Evolutionary conservation across 495 filamentous ascomycete genomes (phyloP).

Genomic region (Penicillium atrosanguineum): DNA sequence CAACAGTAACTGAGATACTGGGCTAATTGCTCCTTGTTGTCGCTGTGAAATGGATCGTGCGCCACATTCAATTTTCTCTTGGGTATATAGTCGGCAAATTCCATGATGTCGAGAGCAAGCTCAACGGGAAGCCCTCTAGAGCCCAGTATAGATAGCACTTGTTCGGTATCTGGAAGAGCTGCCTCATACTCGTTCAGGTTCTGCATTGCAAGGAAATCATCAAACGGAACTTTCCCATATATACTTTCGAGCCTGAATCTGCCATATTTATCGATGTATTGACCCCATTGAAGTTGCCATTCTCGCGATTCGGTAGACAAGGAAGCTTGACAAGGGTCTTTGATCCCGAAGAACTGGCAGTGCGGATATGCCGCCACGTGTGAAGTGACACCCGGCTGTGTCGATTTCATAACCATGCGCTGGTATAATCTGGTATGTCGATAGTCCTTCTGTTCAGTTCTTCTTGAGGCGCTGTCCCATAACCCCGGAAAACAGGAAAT

Average conservation of each 20-base stretch:
- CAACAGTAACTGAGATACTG: constrained; percentile 20
- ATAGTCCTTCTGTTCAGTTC: constrained; percentile 14
- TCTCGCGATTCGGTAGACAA: not conserved
- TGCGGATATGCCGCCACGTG: constrained; percentile 2
- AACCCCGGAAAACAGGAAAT: constrained; percentile 15
- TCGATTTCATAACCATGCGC: not conserved
- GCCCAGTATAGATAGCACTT: constrained; percentile 1
- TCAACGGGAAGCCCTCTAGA: constrained; percentile 14
- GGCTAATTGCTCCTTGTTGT: constrained; percentile 9
- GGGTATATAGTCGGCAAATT: constrained; percentile 9
- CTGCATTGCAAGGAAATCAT: constrained; percentile 10
- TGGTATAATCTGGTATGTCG: constrained; percentile 21
- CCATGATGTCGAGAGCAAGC: constrained; percentile 16
- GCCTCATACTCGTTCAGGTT: not conserved
- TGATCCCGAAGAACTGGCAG: constrained; percentile 1
- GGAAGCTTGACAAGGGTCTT: not conserved
- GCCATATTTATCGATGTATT: not conserved
- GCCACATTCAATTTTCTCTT: constrained; percentile 2
- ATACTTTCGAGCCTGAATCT: not conserved
- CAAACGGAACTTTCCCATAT: constrained; percentile 9
- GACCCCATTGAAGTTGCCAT: not conserved
- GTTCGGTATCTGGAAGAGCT: not conserved
- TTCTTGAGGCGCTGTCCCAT: constrained; percentile 14
- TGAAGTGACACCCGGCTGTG: not conserved
- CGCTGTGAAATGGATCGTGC: constrained; percentile 22